Base-by-base conservation (phyloP, 2,329 filamentous ascomycete species). In the Botryosphaeria agaves region DNA sequence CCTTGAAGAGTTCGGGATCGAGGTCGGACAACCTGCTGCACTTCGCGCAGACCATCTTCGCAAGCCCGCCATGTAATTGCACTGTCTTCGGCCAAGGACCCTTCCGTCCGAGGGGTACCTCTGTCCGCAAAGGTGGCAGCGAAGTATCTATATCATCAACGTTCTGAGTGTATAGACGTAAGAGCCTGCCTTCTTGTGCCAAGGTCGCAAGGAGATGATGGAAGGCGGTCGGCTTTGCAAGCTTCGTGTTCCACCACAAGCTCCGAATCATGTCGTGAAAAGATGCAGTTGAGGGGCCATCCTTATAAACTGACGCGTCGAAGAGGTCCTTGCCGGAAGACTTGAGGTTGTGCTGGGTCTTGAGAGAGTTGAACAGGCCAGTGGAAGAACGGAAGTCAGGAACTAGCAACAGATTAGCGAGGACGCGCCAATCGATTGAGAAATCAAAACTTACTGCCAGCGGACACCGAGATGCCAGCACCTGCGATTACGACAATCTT, bases 401-500 rank as follows among this genome's bases (percentile, higher is more conserved):
- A 45, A 98, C 77, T 82, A 35, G 23, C 26, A 23, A 34, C 38
- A 36, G 32, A 39, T 42, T 37, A 44, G 41, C 41, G 20, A 34
- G 23, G 18, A 31, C 34, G 29, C 28, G 31, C 36, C 30, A 33
- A 35, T 36, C 27, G 32, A 34, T 28, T 27, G 15, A 36, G 39
- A 32, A 36, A 31, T 26, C 42, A 46, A 37, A 42, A 71, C 76
- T 48, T 66, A 80, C 75, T 91, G 38, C 89, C 89, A 42, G 89
- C 87, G 32, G 87, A 87, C 30, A 94, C 89, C 23, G 89, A 95
- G 45, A 98, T 98, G 37, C 89, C 89, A 39, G 89, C 89, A 34
- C 89, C 89, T 28, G 87, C 89, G 51, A 98, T 80, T 30, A 95
- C 82, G 19, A 98, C 83, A 49, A 98, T 92, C 61, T 93, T 94